Evolutionary conservation across 306 rosid species (phyloP).

Genomic region (Ammopiptanthus mongolicus): DNA sequence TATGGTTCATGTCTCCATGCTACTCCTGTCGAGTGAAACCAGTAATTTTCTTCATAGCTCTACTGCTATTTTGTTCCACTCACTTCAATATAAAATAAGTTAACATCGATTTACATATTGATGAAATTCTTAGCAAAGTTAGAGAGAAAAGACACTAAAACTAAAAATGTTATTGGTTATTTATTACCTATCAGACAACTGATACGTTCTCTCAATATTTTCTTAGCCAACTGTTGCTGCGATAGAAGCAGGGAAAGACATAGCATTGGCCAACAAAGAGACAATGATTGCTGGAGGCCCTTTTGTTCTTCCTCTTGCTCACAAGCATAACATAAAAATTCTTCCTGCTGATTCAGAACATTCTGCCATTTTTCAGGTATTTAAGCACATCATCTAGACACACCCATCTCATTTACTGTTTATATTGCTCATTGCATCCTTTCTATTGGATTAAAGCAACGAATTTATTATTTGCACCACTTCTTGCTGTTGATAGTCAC

Average conservation of each 20-base stretch:
- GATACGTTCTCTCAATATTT: neutral
- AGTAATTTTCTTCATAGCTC: neutral
- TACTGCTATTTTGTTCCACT: neutral
- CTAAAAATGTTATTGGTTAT: neutral
- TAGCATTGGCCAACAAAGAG: slow-evolving; percentile 96
- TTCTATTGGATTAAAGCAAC: neutral
- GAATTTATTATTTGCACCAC: slow-evolving; percentile 6
- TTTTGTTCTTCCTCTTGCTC: slow-evolving; percentile 94
- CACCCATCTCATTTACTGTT: neutral
- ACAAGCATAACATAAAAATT: slow-evolving; percentile 78
- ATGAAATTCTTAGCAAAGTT: neutral
- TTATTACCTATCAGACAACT: neutral
- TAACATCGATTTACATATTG: neutral
- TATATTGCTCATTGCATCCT: neutral
- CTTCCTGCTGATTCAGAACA: slow-evolving; percentile 99
- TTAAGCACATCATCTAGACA: neutral
- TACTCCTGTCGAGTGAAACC: neutral
- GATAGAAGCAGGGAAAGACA: slow-evolving; percentile 93
- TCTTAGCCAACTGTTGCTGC: slow-evolving; percentile 95
- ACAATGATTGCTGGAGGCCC: slow-evolving; percentile 96
- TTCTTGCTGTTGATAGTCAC: neutral
- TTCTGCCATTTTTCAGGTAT: slow-evolving; percentile 96
- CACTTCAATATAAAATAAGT: neutral
- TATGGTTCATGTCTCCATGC: neutral
- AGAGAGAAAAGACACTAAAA: neutral